These are phyloP conservation scores for Fusarium nygamai DNA, from an alignment of 2,329 filamentous ascomycete genomes.

Conservation along the genomic window DNA sequence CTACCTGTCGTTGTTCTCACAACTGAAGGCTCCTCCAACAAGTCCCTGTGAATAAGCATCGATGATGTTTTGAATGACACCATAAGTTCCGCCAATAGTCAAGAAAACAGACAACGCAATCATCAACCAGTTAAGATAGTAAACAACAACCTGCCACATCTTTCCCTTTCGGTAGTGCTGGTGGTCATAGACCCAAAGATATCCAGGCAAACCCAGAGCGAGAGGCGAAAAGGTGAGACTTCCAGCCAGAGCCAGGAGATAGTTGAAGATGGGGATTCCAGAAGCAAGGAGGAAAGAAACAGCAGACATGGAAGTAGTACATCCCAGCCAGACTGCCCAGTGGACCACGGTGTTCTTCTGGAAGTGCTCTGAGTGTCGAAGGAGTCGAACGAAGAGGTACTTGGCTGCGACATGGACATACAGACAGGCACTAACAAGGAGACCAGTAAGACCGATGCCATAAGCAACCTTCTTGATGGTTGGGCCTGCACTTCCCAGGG, in stretches of 20 bases:
- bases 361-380: conserved; percentile 50
- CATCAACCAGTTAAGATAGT: conserved; percentile 21
- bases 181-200: conserved; percentile 38
- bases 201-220: conserved; percentile 42
- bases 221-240: conserved; percentile 46
- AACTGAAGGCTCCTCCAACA: conserved; percentile 19
- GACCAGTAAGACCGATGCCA: conserved; percentile 45
- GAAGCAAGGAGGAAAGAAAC: conserved; percentile 38
- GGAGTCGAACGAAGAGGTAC: conserved; percentile 53
- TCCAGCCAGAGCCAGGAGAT: conserved; percentile 46
- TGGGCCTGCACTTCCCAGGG: conserved; percentile 42
- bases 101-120: conserved; percentile 7
- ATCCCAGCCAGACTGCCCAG: conserved; percentile 51
- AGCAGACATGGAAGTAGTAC: conserved; percentile 36
- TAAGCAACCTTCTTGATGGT: conserved; percentile 48
- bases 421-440: conserved; percentile 46
- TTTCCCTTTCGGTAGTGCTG: conserved; percentile 15
- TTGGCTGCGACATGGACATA: conserved; percentile 53
- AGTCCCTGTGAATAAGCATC: conserved; percentile 12
- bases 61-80: conserved; percentile 19
- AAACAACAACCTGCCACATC: conserved; percentile 1
- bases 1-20: conserved; percentile 16
- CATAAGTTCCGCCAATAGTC: conserved; percentile 18
- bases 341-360: conserved; percentile 48
- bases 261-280: conserved; percentile 45